Percentiles rank a stretch among this genome's conserved stretches.
phyloP scores from a whole-genome alignment of 176 grass and related monocot species.

The Tillandsia fasciculata region DNA sequence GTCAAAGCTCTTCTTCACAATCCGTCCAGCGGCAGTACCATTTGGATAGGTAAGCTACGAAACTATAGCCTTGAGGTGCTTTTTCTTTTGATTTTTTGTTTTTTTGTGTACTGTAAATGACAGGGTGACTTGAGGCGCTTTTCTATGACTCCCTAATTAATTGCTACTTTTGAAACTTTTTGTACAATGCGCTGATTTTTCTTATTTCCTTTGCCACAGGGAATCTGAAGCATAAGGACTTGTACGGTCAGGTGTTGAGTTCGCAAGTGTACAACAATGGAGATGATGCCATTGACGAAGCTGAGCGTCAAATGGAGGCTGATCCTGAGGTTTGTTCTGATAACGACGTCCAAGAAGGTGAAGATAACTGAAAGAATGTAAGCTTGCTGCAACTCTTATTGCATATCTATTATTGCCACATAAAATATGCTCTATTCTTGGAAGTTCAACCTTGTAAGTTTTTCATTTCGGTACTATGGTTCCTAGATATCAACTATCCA shows the following conservation, averaged over 20 bases:
- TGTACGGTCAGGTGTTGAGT: slow-evolving; percentile 61
- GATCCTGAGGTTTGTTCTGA: slow-evolving; percentile 12
- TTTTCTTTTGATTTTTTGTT: not conserved
- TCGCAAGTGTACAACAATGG: slow-evolving; percentile 56
- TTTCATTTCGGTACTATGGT: too few relatives aligned
- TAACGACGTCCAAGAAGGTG: slow-evolving; percentile 16
- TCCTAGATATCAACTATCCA: too few relatives aligned
- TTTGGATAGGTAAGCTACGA: slow-evolving; percentile 41
- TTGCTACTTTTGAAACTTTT: not conserved
- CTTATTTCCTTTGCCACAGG: slow-evolving; percentile 17
- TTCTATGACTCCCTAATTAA: not conserved
- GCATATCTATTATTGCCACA: too few relatives aligned
- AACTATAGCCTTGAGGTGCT: slow-evolving; percentile 1
- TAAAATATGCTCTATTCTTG: too few relatives aligned
- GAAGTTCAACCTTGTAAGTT: too few relatives aligned
- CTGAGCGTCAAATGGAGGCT: slow-evolving; percentile 26
- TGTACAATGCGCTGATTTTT: not conserved
- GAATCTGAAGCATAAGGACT: slow-evolving; percentile 79
- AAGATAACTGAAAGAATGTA: not conserved
- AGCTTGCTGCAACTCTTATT: too few relatives aligned
- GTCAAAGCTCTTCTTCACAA: slow-evolving; percentile 73
- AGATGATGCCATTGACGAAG: slow-evolving; percentile 28
- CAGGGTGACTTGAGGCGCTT: not conserved
- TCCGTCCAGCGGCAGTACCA: slow-evolving; percentile 38
- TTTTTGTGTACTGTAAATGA: not conserved